Evolutionary conservation across 345 rosid species (phyloP), one percentile per base, ranked within the genome.

Genomic region (Pistacia atlantica): DNA sequence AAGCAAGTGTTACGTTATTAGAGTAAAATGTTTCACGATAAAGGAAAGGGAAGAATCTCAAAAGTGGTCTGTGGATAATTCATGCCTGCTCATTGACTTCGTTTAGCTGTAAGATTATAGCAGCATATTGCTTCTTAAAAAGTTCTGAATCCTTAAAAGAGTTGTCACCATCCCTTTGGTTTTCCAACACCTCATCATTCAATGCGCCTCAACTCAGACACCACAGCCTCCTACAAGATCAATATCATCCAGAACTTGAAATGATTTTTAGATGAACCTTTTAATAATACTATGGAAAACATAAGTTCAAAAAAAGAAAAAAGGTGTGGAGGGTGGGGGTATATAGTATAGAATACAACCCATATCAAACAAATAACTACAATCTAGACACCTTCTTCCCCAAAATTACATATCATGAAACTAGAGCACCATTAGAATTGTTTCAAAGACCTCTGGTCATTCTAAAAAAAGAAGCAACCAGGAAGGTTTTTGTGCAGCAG

Each of bases 111-210:
- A 88, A 80, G 76, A 92, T 83, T 74, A 92, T 87, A 51, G 97
- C 93, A 73, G 95, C 97, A 81, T 92, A 90, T 71, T 90, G 90
- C 85, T 90, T 92, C 87, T 87, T 89, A 77, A 90, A 90, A 76
- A 83, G 77, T 80, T 90, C 93, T 57, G 92, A 89, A 73, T 86
- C 92, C 85, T 88, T 89, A 16, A 87, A 74, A 64, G 87, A 76
- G 72, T 79, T 84, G 75, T 86, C 82, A 55, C 86, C 89, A 64
- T 80, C 88, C 62, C 87, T 89, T 81, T 89, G 91, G 77, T 82
- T 87, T 83, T 88, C 93, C 77, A 85, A 68, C 74, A 88, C 83
- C 78, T 87, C 93, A 59, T 87, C 87, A 77, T 92, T 88, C 93
- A 92, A 92, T 85, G 79, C 79, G 84, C 79, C 84, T 91, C 75